Conservation (phyloP, 169 alveolate genomes). For the Eimeria sp. region DNA sequence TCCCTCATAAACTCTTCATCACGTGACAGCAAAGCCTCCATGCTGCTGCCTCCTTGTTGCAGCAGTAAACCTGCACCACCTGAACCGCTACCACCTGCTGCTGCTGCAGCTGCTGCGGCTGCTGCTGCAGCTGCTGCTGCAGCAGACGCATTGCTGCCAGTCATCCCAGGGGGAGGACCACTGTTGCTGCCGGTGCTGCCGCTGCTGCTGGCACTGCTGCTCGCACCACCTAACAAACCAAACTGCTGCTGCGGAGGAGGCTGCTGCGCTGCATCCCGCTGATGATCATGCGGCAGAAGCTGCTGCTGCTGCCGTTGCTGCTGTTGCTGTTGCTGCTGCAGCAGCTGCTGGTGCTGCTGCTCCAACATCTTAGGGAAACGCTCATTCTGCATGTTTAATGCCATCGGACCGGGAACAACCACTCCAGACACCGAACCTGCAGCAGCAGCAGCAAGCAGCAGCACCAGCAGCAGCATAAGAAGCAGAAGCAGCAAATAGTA, state of each 20-base stretch:
- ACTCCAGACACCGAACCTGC: not conserved
- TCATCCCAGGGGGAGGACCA: not conserved
- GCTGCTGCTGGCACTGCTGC: conserved; percentile 65
- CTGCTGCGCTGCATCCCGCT: too few species aligned
- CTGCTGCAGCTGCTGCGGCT: too few species aligned
- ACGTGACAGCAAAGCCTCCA: conserved; percentile 85
- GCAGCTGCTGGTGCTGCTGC: conserved; percentile 57
- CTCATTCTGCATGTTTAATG: conserved; percentile 31
- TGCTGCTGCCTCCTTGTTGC: conserved; percentile 88
- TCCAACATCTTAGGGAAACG: conserved; percentile 25
- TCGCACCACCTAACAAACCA: not conserved
- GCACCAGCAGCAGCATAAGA: too few species aligned
- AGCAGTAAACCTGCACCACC: conserved; percentile 80
- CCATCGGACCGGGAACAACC: conserved; percentile 46
- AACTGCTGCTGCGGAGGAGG: conserved; percentile 43
- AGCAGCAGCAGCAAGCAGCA: too few species aligned
- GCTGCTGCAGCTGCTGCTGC: too few species aligned
- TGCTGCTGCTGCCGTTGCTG: too few species aligned
- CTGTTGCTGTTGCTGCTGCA: too few species aligned
- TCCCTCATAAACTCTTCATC: conserved; percentile 82
- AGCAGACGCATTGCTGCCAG: not conserved
- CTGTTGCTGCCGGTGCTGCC: conserved; percentile 18
- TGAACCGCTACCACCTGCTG: too few species aligned
- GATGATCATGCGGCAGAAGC: too few species aligned
- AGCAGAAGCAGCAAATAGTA: too few species aligned